Conservation (phyloP, 768 basidiomycete species). For the Agrocybe pediades region DNA sequence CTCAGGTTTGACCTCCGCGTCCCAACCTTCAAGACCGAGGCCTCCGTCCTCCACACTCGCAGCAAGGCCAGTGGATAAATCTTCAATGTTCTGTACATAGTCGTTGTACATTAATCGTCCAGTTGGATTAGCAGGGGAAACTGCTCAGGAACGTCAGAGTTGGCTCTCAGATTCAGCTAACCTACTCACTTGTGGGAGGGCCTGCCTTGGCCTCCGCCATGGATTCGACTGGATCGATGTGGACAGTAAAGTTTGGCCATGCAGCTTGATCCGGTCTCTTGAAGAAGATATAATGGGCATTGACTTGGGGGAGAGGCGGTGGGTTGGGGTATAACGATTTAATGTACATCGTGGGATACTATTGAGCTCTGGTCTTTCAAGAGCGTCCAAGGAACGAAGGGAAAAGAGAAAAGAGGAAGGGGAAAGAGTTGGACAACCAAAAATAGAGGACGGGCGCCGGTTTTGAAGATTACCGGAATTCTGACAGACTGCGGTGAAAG, state of each 20-base stretch:
- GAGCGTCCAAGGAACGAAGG: no score
- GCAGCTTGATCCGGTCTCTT: slow-evolving; percentile 52
- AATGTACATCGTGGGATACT: slow-evolving; percentile 45
- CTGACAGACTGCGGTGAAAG: background rate
- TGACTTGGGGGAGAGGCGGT: slow-evolving; percentile 49
- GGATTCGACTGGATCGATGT: slow-evolving; percentile 47
- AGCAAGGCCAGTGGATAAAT: slow-evolving; percentile 59
- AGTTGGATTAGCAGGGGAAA: slow-evolving; percentile 15
- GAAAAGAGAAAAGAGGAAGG: background rate
- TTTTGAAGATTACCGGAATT: background rate
- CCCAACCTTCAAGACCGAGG: slow-evolving; percentile 47
- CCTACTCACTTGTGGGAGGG: background rate
- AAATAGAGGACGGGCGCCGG: background rate
- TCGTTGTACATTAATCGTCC: slow-evolving; percentile 44
- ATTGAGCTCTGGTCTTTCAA: no score
- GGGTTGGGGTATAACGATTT: slow-evolving; percentile 59
- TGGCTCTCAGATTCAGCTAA: background rate
- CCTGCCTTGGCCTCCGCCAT: background rate
- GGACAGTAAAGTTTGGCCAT: slow-evolving; percentile 57
- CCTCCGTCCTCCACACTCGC: slow-evolving; percentile 52
- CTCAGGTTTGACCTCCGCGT: slow-evolving; percentile 50
- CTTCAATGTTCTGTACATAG: slow-evolving; percentile 50
- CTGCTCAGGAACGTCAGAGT: background rate
- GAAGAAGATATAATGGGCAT: slow-evolving; percentile 58
- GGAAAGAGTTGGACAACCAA: background rate